Evolutionary conservation across 441 rosid species (phyloP).

Genomic region (Viola pubescens): DNA sequence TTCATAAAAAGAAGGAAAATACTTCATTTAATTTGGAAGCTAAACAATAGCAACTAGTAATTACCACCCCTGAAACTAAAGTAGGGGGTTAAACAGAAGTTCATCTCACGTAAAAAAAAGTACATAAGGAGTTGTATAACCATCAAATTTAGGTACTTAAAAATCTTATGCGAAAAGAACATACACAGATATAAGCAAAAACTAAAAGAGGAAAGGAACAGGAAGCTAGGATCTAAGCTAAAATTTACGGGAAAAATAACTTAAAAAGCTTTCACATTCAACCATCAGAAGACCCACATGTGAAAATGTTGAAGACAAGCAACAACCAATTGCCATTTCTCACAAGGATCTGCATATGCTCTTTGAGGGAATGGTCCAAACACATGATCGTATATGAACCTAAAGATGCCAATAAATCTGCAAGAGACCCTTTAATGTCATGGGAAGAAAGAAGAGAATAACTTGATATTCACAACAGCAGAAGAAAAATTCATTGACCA

Average conservation of each 20-base stretch:
- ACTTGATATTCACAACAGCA: constrained; percentile 16
- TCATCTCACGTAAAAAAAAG: not conserved
- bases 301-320: constrained; percentile 97
- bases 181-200: not conserved
- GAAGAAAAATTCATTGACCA: constrained; percentile 15
- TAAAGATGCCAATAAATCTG: constrained; percentile 92
- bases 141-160: not conserved
- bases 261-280: constrained; percentile 8
- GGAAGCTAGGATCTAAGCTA: not conserved
- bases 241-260: not conserved
- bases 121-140: not conserved
- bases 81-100: not conserved
- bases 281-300: constrained; percentile 42
- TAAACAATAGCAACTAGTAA: not conserved
- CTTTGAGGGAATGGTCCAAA: constrained; percentile 96
- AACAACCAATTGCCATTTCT: constrained; percentile 91
- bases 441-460: constrained; percentile 16
- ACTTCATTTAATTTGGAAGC: not conserved
- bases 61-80: constrained; percentile 1
- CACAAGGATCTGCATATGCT: constrained; percentile 90
- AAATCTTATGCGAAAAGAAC: not conserved
- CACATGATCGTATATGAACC: constrained; percentile 85
- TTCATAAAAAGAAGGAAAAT: not conserved
- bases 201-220: not conserved
- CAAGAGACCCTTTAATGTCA: constrained; percentile 26